Evolutionary conservation across 768 basidiomycete genomes (phyloP).

Genomic region (Glaciozyma antarctica): DNA sequence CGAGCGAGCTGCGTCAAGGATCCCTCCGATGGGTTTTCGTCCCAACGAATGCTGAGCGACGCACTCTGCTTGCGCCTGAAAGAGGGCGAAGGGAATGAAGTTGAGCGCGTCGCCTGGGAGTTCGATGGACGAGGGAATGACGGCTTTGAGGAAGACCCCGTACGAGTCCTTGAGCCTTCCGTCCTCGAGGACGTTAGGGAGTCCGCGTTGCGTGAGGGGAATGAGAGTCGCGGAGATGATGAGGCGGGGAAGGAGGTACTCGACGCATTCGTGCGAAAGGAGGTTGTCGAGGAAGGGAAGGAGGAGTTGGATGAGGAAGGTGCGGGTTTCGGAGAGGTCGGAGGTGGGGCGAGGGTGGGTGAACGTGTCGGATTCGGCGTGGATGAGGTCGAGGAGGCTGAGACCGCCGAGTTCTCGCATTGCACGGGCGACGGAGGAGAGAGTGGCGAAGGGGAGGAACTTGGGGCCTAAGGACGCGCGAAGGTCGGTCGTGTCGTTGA

Average conservation of each 20-base stretch:
- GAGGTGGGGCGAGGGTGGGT: background rate
- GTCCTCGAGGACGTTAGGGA: conserved; percentile 10
- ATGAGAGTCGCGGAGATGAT: conserved; percentile 12
- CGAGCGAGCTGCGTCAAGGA: too few relatives aligned
- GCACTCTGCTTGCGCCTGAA: conserved; percentile 22
- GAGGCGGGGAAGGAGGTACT: conserved; percentile 15
- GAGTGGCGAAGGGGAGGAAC: background rate
- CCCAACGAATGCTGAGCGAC: conserved; percentile 5
- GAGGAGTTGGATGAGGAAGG: conserved; percentile 4
- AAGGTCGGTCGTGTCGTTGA: background rate
- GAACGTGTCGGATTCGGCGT: background rate
- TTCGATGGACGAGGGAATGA: conserved; percentile 20
- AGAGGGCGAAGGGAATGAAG: conserved; percentile 25
- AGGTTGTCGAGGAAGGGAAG: conserved; percentile 17
- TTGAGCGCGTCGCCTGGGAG: conserved; percentile 14
- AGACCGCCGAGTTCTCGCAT: conserved; percentile 3
- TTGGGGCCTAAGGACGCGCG: background rate
- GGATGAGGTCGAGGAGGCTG: conserved; percentile 13
- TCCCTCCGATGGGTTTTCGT: too few relatives aligned
- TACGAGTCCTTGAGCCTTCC: conserved; percentile 18
- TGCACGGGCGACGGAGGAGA: conserved; percentile 1
- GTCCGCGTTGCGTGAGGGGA: conserved; percentile 21
- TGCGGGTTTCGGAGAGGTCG: background rate
- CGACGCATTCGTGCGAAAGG: background rate
- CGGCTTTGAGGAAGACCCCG: conserved; percentile 23